phyloP scores from a whole-genome alignment of 768 basidiomycete species.

The Trametes coccinea region DNA sequence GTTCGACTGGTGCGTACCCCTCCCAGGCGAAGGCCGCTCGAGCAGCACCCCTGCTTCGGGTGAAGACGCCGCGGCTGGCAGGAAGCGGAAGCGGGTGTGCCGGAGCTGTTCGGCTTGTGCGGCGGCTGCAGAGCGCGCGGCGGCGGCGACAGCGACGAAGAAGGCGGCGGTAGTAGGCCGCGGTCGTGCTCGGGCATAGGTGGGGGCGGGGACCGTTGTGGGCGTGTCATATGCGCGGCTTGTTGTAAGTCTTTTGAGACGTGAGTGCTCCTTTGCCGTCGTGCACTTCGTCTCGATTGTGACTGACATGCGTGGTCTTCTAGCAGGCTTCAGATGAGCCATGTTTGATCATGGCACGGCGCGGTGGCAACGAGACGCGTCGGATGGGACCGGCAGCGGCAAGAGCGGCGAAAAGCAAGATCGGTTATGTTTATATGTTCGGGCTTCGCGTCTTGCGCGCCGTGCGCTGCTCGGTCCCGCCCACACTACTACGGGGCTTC shows the following conservation, averaged over 20 bases:
- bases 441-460: slow-evolving; percentile 2
- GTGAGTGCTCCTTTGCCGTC: slow-evolving; percentile 6
- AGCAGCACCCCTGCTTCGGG: not conserved
- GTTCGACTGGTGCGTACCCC: slow-evolving; percentile 33
- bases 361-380: not conserved
- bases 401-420: not conserved
- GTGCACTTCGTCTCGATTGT: not conserved
- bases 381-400: slow-evolving; percentile 1
- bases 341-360: slow-evolving; percentile 10
- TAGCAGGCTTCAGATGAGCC: slow-evolving; percentile 15
- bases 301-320: not conserved
- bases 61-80: not conserved
- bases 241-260: slow-evolving; percentile 11
- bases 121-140: slow-evolving; percentile 24
- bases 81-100: slow-evolving; percentile 27
- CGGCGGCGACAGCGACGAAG: slow-evolving; percentile 18
- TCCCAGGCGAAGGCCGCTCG: slow-evolving; percentile 20
- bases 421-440: slow-evolving; percentile 17
- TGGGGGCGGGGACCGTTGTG: not conserved
- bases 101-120: slow-evolving; percentile 28
- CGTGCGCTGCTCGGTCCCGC: not conserved
- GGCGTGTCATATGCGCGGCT: not conserved
- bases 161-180: slow-evolving; percentile 7
- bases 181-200: slow-evolving; percentile 9
- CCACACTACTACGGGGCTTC: not conserved